Conservation (phyloP, 768 basidiomycete genomes). For the Rickenella mellea region DNA sequence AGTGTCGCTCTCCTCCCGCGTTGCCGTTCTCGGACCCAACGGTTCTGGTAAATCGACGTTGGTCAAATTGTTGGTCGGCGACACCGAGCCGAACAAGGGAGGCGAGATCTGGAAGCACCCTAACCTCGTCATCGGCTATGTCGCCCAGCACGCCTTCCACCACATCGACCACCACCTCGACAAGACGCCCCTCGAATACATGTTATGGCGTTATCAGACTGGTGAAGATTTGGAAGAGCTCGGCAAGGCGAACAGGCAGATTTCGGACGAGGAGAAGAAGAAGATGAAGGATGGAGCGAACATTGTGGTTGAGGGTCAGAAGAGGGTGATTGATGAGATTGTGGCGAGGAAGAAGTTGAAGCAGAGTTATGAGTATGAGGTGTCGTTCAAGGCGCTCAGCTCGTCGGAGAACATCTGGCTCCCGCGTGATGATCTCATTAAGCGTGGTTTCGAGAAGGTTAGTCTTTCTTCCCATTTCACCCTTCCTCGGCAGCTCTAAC, state of each 20-base stretch:
- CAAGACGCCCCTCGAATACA: constrained; percentile 98
- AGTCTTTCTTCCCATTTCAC: constrained; percentile 5
- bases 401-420: constrained; percentile 99
- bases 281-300: constrained; percentile 96
- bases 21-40: constrained; percentile 96
- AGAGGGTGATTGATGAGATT: constrained; percentile 92
- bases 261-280: constrained; percentile 77
- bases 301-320: constrained; percentile 86
- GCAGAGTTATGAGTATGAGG: constrained; percentile 98
- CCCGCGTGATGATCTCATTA: constrained; percentile 91
- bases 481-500: constrained; percentile 7
- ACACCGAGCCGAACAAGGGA: constrained; percentile 92
- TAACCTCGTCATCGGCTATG: constrained; percentile 98
- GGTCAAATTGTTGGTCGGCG: constrained; percentile 93
- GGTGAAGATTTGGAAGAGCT: constrained; percentile 98
- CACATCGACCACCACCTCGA: constrained; percentile 98
- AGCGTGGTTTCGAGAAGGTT: constrained; percentile 95
- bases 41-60: constrained; percentile 98
- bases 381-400: constrained; percentile 88
- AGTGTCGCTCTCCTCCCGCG: constrained; percentile 96
- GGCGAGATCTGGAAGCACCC: constrained; percentile 99
- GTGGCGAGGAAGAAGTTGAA: constrained; percentile 91
- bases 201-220: constrained; percentile 99
- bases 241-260: constrained; percentile 81
- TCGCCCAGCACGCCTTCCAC: constrained; percentile 99